Percentiles rank a stretch among this genome's conserved stretches.
Conservation (phyloP, 257 asterid genomes). For the Agastache rugosa region DNA sequence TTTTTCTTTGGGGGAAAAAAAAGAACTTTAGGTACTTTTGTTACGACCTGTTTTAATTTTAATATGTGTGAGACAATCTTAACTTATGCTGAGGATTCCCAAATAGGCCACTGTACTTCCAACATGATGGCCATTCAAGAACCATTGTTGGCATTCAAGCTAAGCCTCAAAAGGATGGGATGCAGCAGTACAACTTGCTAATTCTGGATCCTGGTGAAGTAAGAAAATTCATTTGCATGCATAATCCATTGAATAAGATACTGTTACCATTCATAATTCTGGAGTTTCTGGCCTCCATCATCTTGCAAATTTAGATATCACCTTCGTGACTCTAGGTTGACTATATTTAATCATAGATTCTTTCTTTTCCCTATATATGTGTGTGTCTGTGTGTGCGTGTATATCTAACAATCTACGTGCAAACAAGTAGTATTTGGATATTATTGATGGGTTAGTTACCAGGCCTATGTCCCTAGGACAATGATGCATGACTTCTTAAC, state of each 20-base stretch:
- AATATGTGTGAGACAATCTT: constrained; percentile 18
- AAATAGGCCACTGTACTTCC: constrained; percentile 90
- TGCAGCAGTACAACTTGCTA: constrained; percentile 64
- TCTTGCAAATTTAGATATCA: not conserved
- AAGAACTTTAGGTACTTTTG: not conserved
- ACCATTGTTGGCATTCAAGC: constrained; percentile 91
- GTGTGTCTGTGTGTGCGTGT: not conserved
- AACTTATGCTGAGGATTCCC: constrained; percentile 37
- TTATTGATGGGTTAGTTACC: not conserved
- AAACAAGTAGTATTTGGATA: not conserved
- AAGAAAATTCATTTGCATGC: constrained; percentile 44
- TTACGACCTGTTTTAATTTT: constrained; percentile 1
- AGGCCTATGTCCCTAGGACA: constrained; percentile 8
- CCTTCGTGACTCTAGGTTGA: constrained; percentile 8
- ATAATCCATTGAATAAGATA: not conserved
- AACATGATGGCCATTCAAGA: constrained; percentile 94
- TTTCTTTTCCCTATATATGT: too few species aligned
- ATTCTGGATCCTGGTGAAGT: constrained; percentile 86
- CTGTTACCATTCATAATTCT: not conserved
- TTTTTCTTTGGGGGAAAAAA: not conserved
- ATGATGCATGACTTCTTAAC: not conserved
- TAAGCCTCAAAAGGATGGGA: constrained; percentile 58
- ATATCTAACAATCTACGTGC: not conserved
- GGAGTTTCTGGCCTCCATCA: not conserved
- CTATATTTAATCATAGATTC: not conserved